Base-by-base conservation (phyloP, 371 early-diverging fungal species). In the Circinella umbellata region DNA sequence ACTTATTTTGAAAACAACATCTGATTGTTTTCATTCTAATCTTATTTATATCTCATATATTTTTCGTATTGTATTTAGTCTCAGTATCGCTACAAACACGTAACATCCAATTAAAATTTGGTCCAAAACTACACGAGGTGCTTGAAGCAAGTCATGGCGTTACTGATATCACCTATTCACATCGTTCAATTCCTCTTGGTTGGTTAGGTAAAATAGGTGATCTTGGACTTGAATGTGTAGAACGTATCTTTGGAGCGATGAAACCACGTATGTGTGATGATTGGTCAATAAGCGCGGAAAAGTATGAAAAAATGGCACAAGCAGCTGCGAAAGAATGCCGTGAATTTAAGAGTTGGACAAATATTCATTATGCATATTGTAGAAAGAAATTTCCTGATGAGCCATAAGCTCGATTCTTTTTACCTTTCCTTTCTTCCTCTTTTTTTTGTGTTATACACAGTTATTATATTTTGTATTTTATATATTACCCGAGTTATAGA, bases 201-300 rank as follows among this genome's bases (percentile, higher is more conserved):
- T 83, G 83, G 83, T 73, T 80, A 10, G 83, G 83, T 7, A 76
- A 69, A 47, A 64, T 70, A 9, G 83, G 83, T 4, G 83, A 83
- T 66, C 61, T 80, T n/a, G 73, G 73, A 64, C 63, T 79, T 3
- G 83, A 83, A 63, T 69, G 71, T 17, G 15, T 74, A 14, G 75
- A 77, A 15, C 72, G 83, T 10, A 53, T 83, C 14, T 75, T 80
- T 68, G 79, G 80, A 57, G 76, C 83, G 0, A 67, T 75, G 55
- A 79, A 78, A 67, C 83, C 83, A 11, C 72, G 79, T 34, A 36
- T 83, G 27, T 83, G 81, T 55, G 83, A 83, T 17, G 83, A 83
- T 67, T 83, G 83, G 83, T 79, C 77, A 2, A 83, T 83, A 78
- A 73, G 64, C 34, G 27, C 51, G 6, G 69, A 70, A 17, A 80